Evolutionary conservation across 495 filamentous ascomycete genomes (phyloP).

Genomic region (Tuber calosporum): DNA sequence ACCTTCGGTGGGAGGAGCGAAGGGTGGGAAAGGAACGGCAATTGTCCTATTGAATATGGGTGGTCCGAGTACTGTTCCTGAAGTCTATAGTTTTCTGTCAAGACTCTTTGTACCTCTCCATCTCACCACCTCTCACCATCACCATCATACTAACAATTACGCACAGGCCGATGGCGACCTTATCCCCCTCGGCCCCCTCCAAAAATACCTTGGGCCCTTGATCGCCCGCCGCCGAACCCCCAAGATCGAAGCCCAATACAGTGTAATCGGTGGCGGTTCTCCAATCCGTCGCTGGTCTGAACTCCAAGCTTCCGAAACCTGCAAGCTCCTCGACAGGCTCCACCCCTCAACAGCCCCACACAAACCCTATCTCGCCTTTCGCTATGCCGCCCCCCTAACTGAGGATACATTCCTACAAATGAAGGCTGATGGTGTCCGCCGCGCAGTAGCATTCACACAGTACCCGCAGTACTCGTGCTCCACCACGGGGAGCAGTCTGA

Average conservation of each 20-base stretch:
- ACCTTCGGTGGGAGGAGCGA: background rate
- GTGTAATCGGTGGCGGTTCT: slow-evolving; percentile 89
- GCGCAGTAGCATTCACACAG: slow-evolving; percentile 95
- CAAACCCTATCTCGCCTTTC: slow-evolving; percentile 98
- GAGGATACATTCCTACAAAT: slow-evolving; percentile 82
- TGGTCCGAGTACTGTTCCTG: slow-evolving; percentile 76
- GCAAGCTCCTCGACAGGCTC: slow-evolving; percentile 83
- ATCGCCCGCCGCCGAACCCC: slow-evolving; percentile 82
- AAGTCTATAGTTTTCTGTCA: slow-evolving; percentile 89
- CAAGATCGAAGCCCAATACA: slow-evolving; percentile 92
- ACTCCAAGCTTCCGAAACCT: slow-evolving; percentile 85
- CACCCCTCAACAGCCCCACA: slow-evolving; percentile 92
- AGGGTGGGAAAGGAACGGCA: slow-evolving; percentile 53
- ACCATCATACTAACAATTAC: slow-evolving; percentile 16
- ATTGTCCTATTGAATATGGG: slow-evolving; percentile 99
- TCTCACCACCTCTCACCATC: background rate
- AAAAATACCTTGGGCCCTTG: slow-evolving; percentile 80
- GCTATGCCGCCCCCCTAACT: slow-evolving; percentile 88
- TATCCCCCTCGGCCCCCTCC: slow-evolving; percentile 89
- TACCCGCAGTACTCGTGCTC: slow-evolving; percentile 99
- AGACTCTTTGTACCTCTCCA: slow-evolving; percentile 66
- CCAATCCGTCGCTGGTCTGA: slow-evolving; percentile 98
- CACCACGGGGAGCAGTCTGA: slow-evolving; percentile 90
- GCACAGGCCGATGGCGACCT: slow-evolving; percentile 79
- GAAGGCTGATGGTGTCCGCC: slow-evolving; percentile 80